Evolutionary conservation across 371 early-diverging fungal species (phyloP), one percentile per base, ranked within the genome.

Genomic region (Parasitella parasitica): DNA sequence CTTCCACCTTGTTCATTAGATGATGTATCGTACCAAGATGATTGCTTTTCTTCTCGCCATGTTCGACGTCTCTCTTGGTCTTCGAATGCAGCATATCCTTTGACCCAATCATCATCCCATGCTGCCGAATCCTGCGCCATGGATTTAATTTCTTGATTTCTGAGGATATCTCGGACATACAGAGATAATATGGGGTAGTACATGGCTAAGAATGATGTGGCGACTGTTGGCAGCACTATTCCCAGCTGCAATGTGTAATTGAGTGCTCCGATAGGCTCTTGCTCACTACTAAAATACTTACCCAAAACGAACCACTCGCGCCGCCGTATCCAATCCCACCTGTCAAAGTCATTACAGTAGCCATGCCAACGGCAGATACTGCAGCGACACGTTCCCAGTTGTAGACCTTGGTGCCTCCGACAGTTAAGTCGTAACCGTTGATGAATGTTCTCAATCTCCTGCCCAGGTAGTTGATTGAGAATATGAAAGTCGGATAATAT

Each of bases 71-170:
- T 73, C 38, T 77, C 72, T 36, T 83, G 79, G 20, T 84, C 79
- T 55, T 86, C 85, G 60, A 72, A 83, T 9, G 82, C 80, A 38
- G 81, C 76, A 58, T 78, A 85, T 4, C 81, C 83, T 20, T 59
- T 71, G 0, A 84, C 77, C 84, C 84, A 86, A 36, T 83, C 83
- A 2, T 71, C 63, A 48, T 86, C 85, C 85, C 85, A 84, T 6
- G 69, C 20, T n/a, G 75, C 69, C 0, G 72, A 51, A 20, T 85
- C 86, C 3, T 78, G 64, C 9, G 70, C 74, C 55, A 81, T 82
- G 2, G 75, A 59, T 38, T 59, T 67, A 20, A 83, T 77, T 37
- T 86, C 86, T 9, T 72, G 59, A 38, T 76, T 64, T 35, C 84
- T 73, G 48, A 81, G 75, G 56, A 71, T 63, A 37, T 86, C 86